Base-by-base conservation (phyloP, 805 yeast species). In the Teunomyces pallodes region DNA sequence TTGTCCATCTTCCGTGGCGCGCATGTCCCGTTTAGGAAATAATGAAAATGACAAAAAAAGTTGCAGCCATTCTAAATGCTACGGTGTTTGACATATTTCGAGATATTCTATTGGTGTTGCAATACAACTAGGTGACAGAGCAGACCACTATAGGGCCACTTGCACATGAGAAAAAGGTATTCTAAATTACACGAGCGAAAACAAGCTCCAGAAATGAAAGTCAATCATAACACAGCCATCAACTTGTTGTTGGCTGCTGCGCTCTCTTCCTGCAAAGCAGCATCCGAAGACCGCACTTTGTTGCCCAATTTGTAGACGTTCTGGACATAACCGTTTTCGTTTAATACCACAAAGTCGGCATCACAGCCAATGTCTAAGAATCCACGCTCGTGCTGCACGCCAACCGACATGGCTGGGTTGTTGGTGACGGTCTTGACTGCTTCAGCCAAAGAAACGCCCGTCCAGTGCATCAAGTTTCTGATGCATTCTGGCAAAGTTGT, bases 381-480 rank as follows among this genome's bases (percentile, higher is more conserved):
- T 0, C 86, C 86, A 58, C 79, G 77, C 42, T 64, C 59, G 8
- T 67, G 57, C 39, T 69, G 61, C 6, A 77, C 54, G 9, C 77
- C 74, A 26, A 80, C 58, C 5, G 81, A 70, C n/a, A 52, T 60
- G 1, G 85, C 81, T 12, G 86, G 79, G 53, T 76, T 74, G 49
- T 77, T 75, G 36, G 85, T 81, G 39, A 74, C 81, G 3, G 82
- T 72, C 53, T 75, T 68, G n/a, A 81, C 67, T n/a, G 83, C 84
- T 56, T 76, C 70, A 8, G 79, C 76, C 48, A 81, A 65, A 4
- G 76, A 53, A 24, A 79, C 63, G 20, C 66, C 64, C 4, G 79
- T 67, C 86, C 86, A 81, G 39, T 63, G 51, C 58, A 74, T 67
- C 46, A 80, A 66, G 61, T 81, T 80, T 50, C 78, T 66, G 29